These are phyloP conservation scores for Elsinoe arachidis DNA, from an alignment of 2,329 filamentous ascomycete genomes.

Conservation along the genomic window DNA sequence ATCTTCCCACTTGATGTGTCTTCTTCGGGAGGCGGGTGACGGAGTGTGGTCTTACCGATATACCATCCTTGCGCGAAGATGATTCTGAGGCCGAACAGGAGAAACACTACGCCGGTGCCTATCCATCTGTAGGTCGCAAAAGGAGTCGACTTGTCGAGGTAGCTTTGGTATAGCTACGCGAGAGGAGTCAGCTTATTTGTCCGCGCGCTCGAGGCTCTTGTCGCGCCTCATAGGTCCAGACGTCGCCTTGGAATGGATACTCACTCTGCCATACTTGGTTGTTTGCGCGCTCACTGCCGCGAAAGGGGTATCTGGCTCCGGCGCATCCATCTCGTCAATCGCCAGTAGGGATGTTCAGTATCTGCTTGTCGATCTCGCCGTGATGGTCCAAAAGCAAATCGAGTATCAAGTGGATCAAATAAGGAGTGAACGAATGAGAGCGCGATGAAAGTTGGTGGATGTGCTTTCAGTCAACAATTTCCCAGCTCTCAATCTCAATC, in stretches of 20 bases:
- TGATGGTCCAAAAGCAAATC: neutral
- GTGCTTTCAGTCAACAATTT: slow-evolving; percentile 7
- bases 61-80: slow-evolving; percentile 96
- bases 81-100: slow-evolving; percentile 82
- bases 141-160: slow-evolving; percentile 88
- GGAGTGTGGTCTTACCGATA: slow-evolving; percentile 57
- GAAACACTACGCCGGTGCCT: slow-evolving; percentile 64
- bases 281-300: slow-evolving; percentile 82
- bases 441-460: slow-evolving; percentile 1
- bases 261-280: slow-evolving; percentile 61
- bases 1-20: neutral
- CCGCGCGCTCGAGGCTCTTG: neutral
- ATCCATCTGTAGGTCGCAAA: slow-evolving; percentile 85
- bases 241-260: slow-evolving; percentile 21
- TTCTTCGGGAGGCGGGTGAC: too few species aligned
- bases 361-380: neutral
- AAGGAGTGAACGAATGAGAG: neutral
- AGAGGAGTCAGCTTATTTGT: neutral
- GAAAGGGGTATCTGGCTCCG: slow-evolving; percentile 88
- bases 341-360: neutral
- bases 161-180: slow-evolving; percentile 78
- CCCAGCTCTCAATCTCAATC: slow-evolving; percentile 1
- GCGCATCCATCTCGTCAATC: slow-evolving; percentile 61
- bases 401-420: neutral
- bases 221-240: too few species aligned